Conservation (phyloP, 371 early-diverging fungal genomes). For the Apophysomyces ossiformis region DNA sequence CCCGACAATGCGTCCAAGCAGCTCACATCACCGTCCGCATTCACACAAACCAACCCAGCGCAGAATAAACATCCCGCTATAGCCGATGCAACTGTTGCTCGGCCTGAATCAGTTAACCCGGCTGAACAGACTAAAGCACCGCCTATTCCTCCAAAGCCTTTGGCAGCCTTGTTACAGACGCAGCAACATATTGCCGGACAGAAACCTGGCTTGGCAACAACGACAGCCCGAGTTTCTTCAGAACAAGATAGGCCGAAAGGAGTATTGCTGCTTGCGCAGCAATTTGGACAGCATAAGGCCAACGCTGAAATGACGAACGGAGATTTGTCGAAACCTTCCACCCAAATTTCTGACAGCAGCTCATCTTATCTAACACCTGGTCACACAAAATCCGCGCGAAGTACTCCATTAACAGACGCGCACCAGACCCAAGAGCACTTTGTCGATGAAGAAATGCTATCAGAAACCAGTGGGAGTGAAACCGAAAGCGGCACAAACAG, state of each 20-base stretch:
- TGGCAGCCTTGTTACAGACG: not conserved
- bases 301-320: not conserved
- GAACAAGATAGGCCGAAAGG: not conserved
- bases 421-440: slow-evolving; percentile 22
- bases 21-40: not conserved
- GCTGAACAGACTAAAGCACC: slow-evolving; percentile 11
- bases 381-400: not conserved
- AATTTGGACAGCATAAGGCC: slow-evolving; percentile 18
- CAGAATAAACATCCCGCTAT: not conserved
- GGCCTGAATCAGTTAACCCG: not conserved
- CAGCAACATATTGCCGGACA: not conserved
- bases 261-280: slow-evolving; percentile 24
- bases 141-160: slow-evolving; percentile 27
- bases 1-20: not conserved
- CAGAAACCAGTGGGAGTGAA: not conserved
- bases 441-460: slow-evolving; percentile 24
- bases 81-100: not conserved
- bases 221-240: not conserved
- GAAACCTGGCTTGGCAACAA: not conserved
- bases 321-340: not conserved
- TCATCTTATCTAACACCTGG: not conserved
- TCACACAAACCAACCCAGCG: not conserved
- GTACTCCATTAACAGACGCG: not conserved
- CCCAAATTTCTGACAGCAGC: not conserved
- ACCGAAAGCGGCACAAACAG: slow-evolving; percentile 9